These are phyloP conservation scores for Aspergillus amoenus DNA, from an alignment of 2,329 filamentous ascomycete species.

Conservation along the genomic window DNA sequence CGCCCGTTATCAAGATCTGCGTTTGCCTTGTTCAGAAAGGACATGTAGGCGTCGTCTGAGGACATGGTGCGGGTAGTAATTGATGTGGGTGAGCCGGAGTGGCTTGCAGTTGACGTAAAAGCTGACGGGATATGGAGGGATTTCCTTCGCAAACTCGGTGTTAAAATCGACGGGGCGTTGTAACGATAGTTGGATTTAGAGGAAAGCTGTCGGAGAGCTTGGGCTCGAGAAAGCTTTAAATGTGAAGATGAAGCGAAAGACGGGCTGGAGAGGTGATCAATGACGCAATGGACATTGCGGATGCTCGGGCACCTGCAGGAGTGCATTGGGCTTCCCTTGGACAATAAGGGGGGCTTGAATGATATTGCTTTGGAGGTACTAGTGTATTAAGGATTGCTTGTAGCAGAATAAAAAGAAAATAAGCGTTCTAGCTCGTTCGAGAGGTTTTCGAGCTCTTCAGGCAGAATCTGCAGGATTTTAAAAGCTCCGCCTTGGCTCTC, in stretches of 20 bases:
- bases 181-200: neutral
- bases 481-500: constrained; percentile 4
- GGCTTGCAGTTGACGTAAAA: neutral
- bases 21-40: constrained; percentile 87
- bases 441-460: neutral
- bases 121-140: neutral
- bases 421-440: neutral
- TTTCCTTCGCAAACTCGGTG: neutral
- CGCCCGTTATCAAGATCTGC: constrained; percentile 53
- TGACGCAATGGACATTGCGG: constrained; percentile 26
- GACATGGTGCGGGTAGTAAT: constrained; percentile 36
- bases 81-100: neutral
- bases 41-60: constrained; percentile 77
- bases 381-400: neutral
- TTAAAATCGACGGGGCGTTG: neutral
- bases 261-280: constrained; percentile 17
- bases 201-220: neutral
- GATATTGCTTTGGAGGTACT: neutral
- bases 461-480: neutral
- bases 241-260: constrained; percentile 15
- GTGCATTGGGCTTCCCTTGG: neutral
- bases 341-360: neutral
- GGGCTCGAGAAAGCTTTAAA: neutral
- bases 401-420: neutral
- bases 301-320: constrained; percentile 13